These are phyloP conservation scores for Neonectria magnoliae DNA, from an alignment of 2,329 filamentous ascomycete species.

Conservation along the genomic window DNA sequence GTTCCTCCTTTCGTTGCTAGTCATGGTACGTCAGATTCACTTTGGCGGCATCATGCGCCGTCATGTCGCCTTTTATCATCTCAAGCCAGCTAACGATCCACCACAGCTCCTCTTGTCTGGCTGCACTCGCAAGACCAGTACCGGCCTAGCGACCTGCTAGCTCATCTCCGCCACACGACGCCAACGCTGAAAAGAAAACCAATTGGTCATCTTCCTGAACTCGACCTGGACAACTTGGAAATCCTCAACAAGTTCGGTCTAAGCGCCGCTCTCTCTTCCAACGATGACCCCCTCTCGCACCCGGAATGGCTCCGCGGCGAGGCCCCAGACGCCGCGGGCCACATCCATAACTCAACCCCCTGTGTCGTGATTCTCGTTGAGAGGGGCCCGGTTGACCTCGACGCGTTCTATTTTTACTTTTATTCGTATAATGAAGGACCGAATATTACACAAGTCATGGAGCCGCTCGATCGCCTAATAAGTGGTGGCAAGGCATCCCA, in stretches of 20 bases:
- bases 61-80: no score
- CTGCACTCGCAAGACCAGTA: conserved; percentile 47
- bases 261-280: conserved; percentile 37
- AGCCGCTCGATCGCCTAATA: conserved; percentile 40
- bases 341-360: conserved; percentile 40
- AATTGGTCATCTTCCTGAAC: conserved; percentile 29
- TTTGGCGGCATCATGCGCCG: not conserved
- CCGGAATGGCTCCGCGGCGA: conserved; percentile 45
- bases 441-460: conserved; percentile 46
- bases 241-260: conserved; percentile 36
- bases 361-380: conserved; percentile 46
- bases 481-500: conserved; percentile 12
- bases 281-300: conserved; percentile 41
- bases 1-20: conserved; percentile 45
- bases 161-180: conserved; percentile 44
- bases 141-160: conserved; percentile 44
- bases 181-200: conserved; percentile 34
- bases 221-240: conserved; percentile 45
- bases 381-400: conserved; percentile 39
- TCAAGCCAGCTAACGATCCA: not conserved
- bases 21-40: conserved; percentile 39
- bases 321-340: conserved; percentile 33
- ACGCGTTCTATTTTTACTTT: conserved; percentile 50
- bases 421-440: conserved; percentile 47
- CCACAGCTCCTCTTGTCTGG: conserved; percentile 46